Percentiles rank a stretch among this genome's conserved stretches.
phyloP scores from a whole-genome alignment of 768 basidiomycete genomes.

The Hygrophoropsis aurantiaca region DNA sequence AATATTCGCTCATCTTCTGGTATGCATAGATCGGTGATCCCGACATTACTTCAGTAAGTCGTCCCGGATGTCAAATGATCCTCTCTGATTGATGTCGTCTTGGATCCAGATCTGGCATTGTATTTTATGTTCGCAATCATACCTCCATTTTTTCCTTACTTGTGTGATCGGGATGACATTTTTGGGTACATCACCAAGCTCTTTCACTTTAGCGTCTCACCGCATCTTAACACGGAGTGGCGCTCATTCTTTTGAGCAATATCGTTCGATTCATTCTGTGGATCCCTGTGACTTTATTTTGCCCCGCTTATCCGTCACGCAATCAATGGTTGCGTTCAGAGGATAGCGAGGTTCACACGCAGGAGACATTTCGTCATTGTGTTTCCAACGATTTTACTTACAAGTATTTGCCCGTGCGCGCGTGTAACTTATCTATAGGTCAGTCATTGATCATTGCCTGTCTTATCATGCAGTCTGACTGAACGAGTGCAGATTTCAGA shows the following conservation, averaged over 20 bases:
- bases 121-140: slow-evolving; percentile 35
- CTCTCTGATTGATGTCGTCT: slow-evolving; percentile 12
- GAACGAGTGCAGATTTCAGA: too few species aligned
- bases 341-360: slow-evolving; percentile 51
- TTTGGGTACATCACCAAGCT: slow-evolving; percentile 36
- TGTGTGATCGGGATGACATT: slow-evolving; percentile 13
- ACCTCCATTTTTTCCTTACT: slow-evolving; percentile 11
- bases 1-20: slow-evolving; percentile 4
- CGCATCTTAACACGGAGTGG: slow-evolving; percentile 58
- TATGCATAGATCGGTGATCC: slow-evolving; percentile 39
- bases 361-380: slow-evolving; percentile 36
- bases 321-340: slow-evolving; percentile 23
- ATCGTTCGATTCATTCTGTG: slow-evolving; percentile 35
- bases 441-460: slow-evolving; percentile 4
- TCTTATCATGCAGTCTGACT: too few species aligned
- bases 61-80: slow-evolving; percentile 21
- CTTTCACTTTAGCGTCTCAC: slow-evolving; percentile 87
- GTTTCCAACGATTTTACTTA: not conserved
- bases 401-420: not conserved
- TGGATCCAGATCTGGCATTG: slow-evolving; percentile 26
- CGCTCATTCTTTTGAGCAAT: slow-evolving; percentile 87
- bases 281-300: slow-evolving; percentile 38
- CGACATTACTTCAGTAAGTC: slow-evolving; percentile 35
- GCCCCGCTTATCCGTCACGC: slow-evolving; percentile 34
- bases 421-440: slow-evolving; percentile 10